Conservation (phyloP, 2,329 filamentous ascomycete genomes). For the Cytospora chrysosperma region DNA sequence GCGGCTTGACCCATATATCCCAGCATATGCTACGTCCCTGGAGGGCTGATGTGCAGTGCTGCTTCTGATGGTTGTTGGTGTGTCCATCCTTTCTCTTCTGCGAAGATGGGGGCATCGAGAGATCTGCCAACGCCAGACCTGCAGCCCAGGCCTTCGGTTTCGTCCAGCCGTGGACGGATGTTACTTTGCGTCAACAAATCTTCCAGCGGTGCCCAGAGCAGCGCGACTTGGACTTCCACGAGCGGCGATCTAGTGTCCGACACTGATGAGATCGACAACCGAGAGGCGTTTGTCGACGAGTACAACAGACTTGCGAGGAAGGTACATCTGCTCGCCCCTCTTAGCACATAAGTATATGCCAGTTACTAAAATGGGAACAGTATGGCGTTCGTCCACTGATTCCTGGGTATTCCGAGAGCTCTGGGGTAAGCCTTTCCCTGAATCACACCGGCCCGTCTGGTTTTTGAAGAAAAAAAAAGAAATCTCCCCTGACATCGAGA, state of each 20-base stretch:
- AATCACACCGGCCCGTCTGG: no score
- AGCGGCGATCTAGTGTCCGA: conserved; percentile 51
- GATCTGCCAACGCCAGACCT: conserved; percentile 21
- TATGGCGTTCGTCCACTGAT: conserved; percentile 50
- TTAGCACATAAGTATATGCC: background rate
- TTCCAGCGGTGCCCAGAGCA: conserved; percentile 35
- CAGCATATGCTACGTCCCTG: background rate
- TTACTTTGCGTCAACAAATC: conserved; percentile 20
- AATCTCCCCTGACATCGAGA: background rate
- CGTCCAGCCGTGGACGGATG: conserved; percentile 16
- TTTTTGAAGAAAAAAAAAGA: background rate
- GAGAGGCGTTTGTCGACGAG: conserved; percentile 50
- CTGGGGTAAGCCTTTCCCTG: conserved; percentile 33
- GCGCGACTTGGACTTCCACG: conserved; percentile 58
- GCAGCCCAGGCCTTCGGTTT: conserved; percentile 21
- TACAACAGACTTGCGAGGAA: conserved; percentile 62
- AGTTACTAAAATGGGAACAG: conserved; percentile 37
- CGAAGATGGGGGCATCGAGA: conserved; percentile 14
- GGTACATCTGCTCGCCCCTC: conserved; percentile 37
- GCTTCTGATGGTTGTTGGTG: conserved; percentile 4
- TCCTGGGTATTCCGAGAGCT: conserved; percentile 36
- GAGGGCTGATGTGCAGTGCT: conserved; percentile 13
- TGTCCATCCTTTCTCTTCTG: background rate
- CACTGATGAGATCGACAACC: conserved; percentile 49
- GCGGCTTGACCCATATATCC: background rate